These are phyloP conservation scores for Ganoderma sp. DNA, from an alignment of 1,284 basidiomycete species.

Conservation along the genomic window DNA sequence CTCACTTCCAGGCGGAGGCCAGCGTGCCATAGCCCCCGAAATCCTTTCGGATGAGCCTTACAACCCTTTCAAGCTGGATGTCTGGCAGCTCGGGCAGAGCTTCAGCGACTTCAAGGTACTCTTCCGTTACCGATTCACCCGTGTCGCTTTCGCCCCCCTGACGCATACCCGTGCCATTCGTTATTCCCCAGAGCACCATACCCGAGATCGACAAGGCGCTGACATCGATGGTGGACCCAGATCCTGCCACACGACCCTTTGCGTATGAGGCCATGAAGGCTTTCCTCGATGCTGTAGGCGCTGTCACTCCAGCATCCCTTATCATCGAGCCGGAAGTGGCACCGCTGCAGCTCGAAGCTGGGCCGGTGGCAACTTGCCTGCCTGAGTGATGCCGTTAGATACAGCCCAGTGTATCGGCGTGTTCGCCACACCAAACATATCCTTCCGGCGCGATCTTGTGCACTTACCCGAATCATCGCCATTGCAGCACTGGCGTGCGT, in stretches of 20 bases:
- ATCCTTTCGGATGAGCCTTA: conserved; percentile 31
- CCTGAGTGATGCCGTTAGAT: too few relatives aligned
- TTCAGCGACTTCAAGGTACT: conserved; percentile 15
- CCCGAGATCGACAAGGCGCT: conserved; percentile 9
- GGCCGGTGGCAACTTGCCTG: too few relatives aligned
- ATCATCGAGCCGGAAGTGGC: too few relatives aligned
- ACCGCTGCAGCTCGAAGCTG: too few relatives aligned
- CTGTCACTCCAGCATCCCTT: too few relatives aligned
- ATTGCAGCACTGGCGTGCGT: too few relatives aligned
- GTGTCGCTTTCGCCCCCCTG: background rate
- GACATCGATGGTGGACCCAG: conserved; percentile 1
- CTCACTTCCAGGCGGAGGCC: conserved; percentile 4
- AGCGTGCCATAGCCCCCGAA: conserved; percentile 30
- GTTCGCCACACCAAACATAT: too few relatives aligned
- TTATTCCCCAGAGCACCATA: conserved; percentile 3
- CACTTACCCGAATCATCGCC: too few relatives aligned
- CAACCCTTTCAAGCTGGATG: conserved; percentile 21
- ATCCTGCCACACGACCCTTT: background rate
- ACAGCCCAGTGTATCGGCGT: too few relatives aligned
- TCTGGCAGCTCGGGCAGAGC: conserved; percentile 20
- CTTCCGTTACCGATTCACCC: background rate
- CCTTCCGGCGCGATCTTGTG: too few relatives aligned
- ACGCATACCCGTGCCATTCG: background rate
- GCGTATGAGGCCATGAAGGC: too few relatives aligned
- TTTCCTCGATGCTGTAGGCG: too few relatives aligned